Evolutionary conservation across 1,284 basidiomycete species (phyloP).

Genomic region (Inonotus obliquus): DNA sequence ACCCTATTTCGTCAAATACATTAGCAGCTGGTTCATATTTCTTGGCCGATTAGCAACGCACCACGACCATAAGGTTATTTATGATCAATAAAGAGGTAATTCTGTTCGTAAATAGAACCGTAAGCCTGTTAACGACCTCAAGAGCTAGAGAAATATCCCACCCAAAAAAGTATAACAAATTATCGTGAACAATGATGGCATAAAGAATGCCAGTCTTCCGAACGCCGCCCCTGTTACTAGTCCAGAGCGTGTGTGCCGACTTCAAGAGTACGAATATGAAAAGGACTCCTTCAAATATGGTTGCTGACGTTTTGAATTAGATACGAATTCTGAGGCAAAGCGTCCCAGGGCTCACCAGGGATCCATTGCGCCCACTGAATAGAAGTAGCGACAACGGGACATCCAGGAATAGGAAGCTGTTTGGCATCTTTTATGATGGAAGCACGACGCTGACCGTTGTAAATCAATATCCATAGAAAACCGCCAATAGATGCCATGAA

Average conservation of each 20-base stretch:
- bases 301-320: constrained; percentile 21
- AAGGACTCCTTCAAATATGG: constrained; percentile 27
- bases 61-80: constrained; percentile 44
- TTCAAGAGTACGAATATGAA: constrained; percentile 37
- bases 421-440: constrained; percentile 31
- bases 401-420: constrained; percentile 37
- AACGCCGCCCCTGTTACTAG: not conserved
- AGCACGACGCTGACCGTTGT: constrained; percentile 31
- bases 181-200: constrained; percentile 33
- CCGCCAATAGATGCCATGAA: constrained; percentile 34
- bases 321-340: constrained; percentile 30
- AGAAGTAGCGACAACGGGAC: constrained; percentile 39
- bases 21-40: not conserved
- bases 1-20: not conserved
- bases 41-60: constrained; percentile 19
- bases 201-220: constrained; percentile 21
- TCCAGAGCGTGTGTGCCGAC: constrained; percentile 25
- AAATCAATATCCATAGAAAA: constrained; percentile 35
- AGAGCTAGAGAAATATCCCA: constrained; percentile 17
- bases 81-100: constrained; percentile 33
- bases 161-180: constrained; percentile 38
- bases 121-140: not conserved
- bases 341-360: constrained; percentile 21
- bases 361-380: constrained; percentile 45
- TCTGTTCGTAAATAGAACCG: constrained; percentile 20